Conservation (phyloP, 495 filamentous ascomycete genomes). For the Penicillium subrubescens region DNA sequence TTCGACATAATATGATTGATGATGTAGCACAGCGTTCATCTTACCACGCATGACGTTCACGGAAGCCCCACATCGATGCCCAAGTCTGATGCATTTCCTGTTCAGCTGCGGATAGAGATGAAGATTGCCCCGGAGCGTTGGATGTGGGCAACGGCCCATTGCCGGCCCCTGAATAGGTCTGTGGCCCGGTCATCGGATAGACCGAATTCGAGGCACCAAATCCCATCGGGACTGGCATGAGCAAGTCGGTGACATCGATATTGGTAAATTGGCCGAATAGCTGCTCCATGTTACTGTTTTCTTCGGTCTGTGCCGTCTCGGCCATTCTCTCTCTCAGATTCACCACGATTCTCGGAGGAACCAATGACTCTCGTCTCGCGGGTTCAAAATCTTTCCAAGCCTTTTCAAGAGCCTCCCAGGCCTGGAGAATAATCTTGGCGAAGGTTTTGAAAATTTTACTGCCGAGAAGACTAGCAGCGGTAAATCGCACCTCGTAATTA, state of each 20-base stretch:
- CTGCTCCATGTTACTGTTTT: background rate
- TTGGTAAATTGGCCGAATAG: background rate
- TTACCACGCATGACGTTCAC: conserved; percentile 1
- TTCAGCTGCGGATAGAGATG: background rate
- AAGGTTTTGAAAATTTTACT: conserved; percentile 47
- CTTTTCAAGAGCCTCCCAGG: conserved; percentile 44
- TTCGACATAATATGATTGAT: too few relatives aligned
- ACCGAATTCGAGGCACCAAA: background rate
- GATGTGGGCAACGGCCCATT: background rate
- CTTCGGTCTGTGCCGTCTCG: conserved; percentile 24
- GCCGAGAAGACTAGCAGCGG: conserved; percentile 9
- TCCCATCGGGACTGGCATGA: conserved; percentile 1
- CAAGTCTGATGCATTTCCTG: background rate
- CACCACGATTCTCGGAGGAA: conserved; percentile 44
- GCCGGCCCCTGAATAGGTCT: background rate
- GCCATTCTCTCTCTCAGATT: conserved; percentile 24
- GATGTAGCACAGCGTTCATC: background rate
- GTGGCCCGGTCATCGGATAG: background rate
- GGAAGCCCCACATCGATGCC: conserved; percentile 4
- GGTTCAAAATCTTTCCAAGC: conserved; percentile 15
- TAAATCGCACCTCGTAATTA: conserved; percentile 49
- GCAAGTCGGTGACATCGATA: background rate
- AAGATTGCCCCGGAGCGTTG: background rate
- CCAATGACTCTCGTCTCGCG: conserved; percentile 13
- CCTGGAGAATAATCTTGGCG: conserved; percentile 43